Conservation (phyloP, 441 rosid species). For the Pelargonium citronellum region DNA sequence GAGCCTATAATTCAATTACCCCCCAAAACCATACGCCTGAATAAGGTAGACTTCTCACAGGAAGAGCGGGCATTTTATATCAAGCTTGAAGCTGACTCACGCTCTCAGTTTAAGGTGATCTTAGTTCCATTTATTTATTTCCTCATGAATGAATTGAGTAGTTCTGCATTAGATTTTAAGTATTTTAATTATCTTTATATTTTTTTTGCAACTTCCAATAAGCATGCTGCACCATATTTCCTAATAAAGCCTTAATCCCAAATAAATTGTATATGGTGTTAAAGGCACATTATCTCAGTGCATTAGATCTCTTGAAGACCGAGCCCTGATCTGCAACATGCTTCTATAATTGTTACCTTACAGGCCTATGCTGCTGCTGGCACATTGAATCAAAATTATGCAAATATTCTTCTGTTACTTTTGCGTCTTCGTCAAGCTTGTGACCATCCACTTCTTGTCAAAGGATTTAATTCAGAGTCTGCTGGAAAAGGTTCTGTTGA, state of each 20-base stretch:
- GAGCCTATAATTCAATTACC: slow-evolving; percentile 78
- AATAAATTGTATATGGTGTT: background rate
- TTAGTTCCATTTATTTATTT: slow-evolving; percentile 15
- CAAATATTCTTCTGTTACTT: slow-evolving; percentile 93
- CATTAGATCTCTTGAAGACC: background rate
- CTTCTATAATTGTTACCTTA: slow-evolving; percentile 14
- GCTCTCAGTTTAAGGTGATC: slow-evolving; percentile 69
- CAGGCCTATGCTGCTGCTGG: slow-evolving; percentile 95
- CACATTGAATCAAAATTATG: slow-evolving; percentile 85
- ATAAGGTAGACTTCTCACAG: slow-evolving; percentile 64
- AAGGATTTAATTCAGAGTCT: slow-evolving; percentile 50
- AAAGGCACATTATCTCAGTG: background rate
- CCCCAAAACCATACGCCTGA: slow-evolving; percentile 57
- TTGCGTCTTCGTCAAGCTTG: slow-evolving; percentile 97
- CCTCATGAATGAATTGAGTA: slow-evolving; percentile 1
- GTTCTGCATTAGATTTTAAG: background rate
- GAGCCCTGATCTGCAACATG: background rate
- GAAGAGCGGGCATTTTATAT: slow-evolving; percentile 84
- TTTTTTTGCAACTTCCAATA: too few species aligned
- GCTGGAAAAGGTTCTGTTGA: slow-evolving; percentile 58
- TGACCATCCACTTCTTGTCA: slow-evolving; percentile 85
- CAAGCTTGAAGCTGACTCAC: slow-evolving; percentile 77
- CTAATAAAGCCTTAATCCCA: background rate
- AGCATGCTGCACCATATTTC: background rate
- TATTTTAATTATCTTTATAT: background rate